Conservation (phyloP, 257 asterid genomes). For the Solanum gandarillasii region DNA sequence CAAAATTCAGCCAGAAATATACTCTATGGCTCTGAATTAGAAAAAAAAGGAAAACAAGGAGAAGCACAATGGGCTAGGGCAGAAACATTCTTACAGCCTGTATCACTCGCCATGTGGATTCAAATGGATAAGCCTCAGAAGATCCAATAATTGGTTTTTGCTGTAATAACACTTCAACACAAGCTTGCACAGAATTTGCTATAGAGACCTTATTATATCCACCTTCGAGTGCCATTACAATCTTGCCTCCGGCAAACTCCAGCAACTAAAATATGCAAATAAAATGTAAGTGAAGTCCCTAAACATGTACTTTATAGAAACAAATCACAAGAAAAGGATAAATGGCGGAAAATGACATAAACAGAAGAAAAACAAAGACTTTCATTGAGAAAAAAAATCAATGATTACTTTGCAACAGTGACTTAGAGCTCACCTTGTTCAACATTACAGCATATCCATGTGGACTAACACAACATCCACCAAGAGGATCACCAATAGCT, state of each 20-base stretch:
- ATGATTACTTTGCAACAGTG: neutral
- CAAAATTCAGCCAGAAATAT: neutral
- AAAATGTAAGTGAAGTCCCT: neutral
- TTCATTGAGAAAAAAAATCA: neutral
- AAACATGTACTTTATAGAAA: neutral
- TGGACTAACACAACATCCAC: constrained; percentile 84
- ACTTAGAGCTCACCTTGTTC: constrained; percentile 47
- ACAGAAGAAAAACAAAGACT: neutral
- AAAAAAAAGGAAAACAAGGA: neutral
- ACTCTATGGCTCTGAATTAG: neutral
- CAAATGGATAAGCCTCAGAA: constrained; percentile 56
- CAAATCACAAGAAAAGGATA: neutral
- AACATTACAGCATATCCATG: constrained; percentile 79
- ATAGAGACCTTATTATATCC: constrained; percentile 79
- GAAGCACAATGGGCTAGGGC: neutral
- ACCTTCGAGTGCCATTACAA: constrained; percentile 97
- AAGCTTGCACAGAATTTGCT: constrained; percentile 69
- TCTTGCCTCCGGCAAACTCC: constrained; percentile 82
- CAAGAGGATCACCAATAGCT: constrained; percentile 91
- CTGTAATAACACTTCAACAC: constrained; percentile 60
- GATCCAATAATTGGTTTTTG: constrained; percentile 45
- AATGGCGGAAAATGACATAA: neutral
- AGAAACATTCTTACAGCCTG: constrained; percentile 31
- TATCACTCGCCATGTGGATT: constrained; percentile 85
- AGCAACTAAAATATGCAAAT: constrained; percentile 40